Evolutionary conservation across 495 filamentous ascomycete species (phyloP), one percentile per base, ranked within the genome.

Genomic region (Hyphodiscus hymeniophilus): DNA sequence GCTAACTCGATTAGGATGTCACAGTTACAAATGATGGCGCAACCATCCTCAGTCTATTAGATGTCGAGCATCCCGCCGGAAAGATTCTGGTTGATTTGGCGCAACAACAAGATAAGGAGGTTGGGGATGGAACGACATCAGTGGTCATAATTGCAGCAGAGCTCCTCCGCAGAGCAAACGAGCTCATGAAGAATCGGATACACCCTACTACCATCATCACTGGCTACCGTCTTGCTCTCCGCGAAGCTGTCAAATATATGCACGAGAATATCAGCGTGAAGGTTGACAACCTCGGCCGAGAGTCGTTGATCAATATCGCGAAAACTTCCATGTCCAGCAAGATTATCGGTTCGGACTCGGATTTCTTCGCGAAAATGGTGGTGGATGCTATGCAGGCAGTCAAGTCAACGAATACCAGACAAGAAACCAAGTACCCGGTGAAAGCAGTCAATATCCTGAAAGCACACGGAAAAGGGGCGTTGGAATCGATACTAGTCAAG

Each of bases 261-360:
- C 87, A 84, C 66, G 92, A 97, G 68, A 95, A 97, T 61, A 84
- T 99, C 64, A 85, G 86, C 69, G 86, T 84, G 51, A 95, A 91
- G 68, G 90, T 96, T 31, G 94, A 97, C 58, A 78, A 80, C 39
- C 77, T 99, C 28, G 89, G 89, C 39, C 79, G 84, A 36, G 92
- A 97, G 53, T 87, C 85, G 48, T 75, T 99, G 45, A 64, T 97
- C 58, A 97, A 81, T 70, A 95, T 99, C 63, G 92, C 92, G 32
- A 96, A 89, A 71, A 99, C 92, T 6, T 97, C 92, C 49, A 99
- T 99, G 91, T 95, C 89, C 34, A 91, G 85, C 73, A 99, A 99
- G 70, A 88, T 99, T 63, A 97, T 99, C 62, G 94, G 92, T 36
- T 72, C 87, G 38, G 94, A 99, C 63, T 86, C 88, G 16, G 89